A percentile compares a stretch with the other conserved stretches of the same genome.
These are phyloP conservation scores for Calonectria multiphialidica DNA, from an alignment of 2,329 filamentous ascomycete genomes.

Conservation along the genomic window DNA sequence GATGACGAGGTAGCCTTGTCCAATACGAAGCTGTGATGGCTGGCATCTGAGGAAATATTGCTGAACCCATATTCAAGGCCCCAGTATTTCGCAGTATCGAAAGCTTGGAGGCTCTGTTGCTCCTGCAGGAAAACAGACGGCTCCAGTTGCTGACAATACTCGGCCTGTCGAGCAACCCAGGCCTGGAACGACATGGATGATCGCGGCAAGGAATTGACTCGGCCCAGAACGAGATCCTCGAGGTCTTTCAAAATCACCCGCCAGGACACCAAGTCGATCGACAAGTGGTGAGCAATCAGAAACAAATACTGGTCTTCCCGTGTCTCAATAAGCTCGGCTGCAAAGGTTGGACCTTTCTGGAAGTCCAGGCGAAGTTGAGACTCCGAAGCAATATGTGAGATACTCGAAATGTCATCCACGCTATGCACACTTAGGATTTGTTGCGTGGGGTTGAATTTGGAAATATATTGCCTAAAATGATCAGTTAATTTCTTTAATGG, in stretches of 20 bases:
- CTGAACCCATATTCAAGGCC: background rate
- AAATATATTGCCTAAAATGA: no score
- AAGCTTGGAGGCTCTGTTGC: background rate
- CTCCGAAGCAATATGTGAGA: no score
- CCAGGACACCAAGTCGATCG: slow-evolving; percentile 19
- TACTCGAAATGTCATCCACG: no score
- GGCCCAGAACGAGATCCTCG: background rate
- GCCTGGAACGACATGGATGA: background rate
- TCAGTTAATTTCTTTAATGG: no score
- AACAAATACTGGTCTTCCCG: background rate
- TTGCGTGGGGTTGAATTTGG: no score
- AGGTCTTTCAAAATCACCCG: slow-evolving; percentile 9
- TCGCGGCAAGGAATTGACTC: background rate
- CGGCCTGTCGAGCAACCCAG: background rate
- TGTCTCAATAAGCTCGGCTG: background rate
- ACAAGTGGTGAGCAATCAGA: slow-evolving; percentile 4
- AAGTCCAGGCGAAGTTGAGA: background rate
- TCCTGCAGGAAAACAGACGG: no score
- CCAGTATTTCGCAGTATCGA: background rate
- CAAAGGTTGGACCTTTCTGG: background rate
- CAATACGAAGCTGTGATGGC: slow-evolving; percentile 13
- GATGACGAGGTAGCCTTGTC: slow-evolving; percentile 1
- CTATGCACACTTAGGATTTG: no score
- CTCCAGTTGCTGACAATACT: background rate
- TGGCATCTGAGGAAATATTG: no score